Evolutionary conservation across 257 asterid species (phyloP).

Genomic region (Salvia splendens): DNA sequence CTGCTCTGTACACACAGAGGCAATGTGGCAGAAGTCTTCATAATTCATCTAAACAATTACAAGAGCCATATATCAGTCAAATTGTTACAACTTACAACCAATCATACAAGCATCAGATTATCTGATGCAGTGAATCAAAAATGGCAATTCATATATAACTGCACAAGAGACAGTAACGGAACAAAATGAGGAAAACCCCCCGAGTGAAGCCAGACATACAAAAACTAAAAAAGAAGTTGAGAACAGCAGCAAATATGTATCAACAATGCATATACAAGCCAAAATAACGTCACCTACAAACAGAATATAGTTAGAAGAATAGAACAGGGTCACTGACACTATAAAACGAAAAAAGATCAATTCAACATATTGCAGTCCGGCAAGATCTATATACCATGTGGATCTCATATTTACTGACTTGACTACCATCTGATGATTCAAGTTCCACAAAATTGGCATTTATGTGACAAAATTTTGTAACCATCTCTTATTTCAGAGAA

Average conservation of each 20-base stretch:
- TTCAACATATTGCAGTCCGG: neutral
- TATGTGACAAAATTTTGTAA: neutral
- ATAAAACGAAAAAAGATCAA: neutral
- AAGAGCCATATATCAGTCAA: slow-evolving; percentile 36
- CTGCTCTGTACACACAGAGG: slow-evolving; percentile 96
- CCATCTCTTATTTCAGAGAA: neutral
- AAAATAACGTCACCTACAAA: neutral
- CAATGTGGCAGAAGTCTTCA: slow-evolving; percentile 99
- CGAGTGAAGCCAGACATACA: neutral
- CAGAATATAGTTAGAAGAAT: slow-evolving; percentile 11
- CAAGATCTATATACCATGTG: neutral
- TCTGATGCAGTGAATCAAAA: slow-evolving; percentile 10
- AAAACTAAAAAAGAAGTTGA: neutral
- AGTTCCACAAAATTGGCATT: slow-evolving; percentile 1
- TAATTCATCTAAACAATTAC: slow-evolving; percentile 79
- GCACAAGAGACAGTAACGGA: neutral
- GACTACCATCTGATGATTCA: neutral
- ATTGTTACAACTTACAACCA: slow-evolving; percentile 7
- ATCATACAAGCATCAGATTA: slow-evolving; percentile 21
- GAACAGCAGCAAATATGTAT: neutral
- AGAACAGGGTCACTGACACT: neutral
- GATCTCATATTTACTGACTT: slow-evolving; percentile 17
- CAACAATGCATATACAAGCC: slow-evolving; percentile 10
- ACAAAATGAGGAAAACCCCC: neutral
- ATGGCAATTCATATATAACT: neutral